A percentile compares a stretch with the other conserved stretches of the same genome.
phyloP scores from a whole-genome alignment of 805 yeast species.

The Wickerhamomyces chambardii region DNA sequence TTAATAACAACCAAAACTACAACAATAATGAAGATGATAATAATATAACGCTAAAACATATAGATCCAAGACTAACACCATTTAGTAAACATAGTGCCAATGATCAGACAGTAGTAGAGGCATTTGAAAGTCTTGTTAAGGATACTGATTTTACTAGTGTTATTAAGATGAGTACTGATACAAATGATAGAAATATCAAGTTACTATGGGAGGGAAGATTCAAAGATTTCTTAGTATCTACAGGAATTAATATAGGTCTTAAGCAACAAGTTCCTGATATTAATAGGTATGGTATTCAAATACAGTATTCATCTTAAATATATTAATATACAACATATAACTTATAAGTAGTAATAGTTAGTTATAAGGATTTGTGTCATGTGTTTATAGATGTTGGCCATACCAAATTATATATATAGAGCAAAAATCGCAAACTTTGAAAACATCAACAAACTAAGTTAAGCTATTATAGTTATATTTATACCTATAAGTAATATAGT shows the following conservation, averaged over 20 bases:
- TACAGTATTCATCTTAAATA: constrained; percentile 48
- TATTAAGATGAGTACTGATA: constrained; percentile 61
- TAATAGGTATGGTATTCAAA: constrained; percentile 45
- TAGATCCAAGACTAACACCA: constrained; percentile 20
- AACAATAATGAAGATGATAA: background rate
- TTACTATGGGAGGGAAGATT: constrained; percentile 84
- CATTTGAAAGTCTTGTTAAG: constrained; percentile 40
- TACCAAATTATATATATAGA: no score
- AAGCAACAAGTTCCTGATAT: constrained; percentile 37
- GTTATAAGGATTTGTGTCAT: background rate
- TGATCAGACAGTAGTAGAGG: constrained; percentile 35
- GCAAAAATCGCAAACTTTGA: no score
- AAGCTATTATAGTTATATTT: no score
- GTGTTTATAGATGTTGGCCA: no score
- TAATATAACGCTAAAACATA: constrained; percentile 2
- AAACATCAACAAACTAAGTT: no score
- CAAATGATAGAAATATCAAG: constrained; percentile 51
- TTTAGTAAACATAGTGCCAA: constrained; percentile 19
- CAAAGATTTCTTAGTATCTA: constrained; percentile 68
- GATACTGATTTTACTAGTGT: constrained; percentile 59
- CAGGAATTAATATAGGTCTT: constrained; percentile 53
- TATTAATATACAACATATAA: no score
- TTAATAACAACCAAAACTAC: constrained; percentile 4
- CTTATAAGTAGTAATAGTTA: no score
- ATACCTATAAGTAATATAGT: no score